A percentile compares a stretch with the other conserved stretches of the same genome.
These are phyloP conservation scores for Sporothrix inflata DNA, from an alignment of 2,329 filamentous ascomycete species.

Conservation along the genomic window DNA sequence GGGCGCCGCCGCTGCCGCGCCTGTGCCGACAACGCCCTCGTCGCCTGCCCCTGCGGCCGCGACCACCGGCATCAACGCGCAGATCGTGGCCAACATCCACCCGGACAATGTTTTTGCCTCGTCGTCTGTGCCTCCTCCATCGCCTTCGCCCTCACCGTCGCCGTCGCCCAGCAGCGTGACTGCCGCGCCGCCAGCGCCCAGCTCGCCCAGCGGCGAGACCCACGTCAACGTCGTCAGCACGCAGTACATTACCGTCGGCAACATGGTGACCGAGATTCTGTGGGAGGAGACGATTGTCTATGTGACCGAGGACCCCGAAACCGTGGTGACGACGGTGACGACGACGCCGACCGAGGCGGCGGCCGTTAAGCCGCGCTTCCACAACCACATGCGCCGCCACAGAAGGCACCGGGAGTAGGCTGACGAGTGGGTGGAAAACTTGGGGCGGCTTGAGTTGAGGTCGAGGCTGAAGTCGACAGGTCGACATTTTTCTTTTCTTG, in stretches of 20 bases:
- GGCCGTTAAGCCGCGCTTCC: slow-evolving; percentile 36
- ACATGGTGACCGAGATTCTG: slow-evolving; percentile 58
- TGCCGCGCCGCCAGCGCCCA: slow-evolving; percentile 36
- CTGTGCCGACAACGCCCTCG: slow-evolving; percentile 19
- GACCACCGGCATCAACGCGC: background rate
- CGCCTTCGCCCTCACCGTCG: slow-evolving; percentile 17
- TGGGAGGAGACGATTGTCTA: slow-evolving; percentile 61
- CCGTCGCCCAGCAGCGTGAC: slow-evolving; percentile 36
- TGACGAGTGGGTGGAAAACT: background rate
- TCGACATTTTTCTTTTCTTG: slow-evolving; percentile 14
- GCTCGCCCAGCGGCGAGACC: slow-evolving; percentile 21
- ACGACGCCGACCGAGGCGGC: slow-evolving; percentile 35
- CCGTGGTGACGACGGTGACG: slow-evolving; percentile 43
- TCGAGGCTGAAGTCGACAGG: slow-evolving; percentile 13
- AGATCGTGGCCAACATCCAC: background rate
- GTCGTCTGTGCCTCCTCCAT: background rate
- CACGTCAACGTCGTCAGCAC: slow-evolving; percentile 51
- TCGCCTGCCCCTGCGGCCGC: background rate
- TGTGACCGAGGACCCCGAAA: slow-evolving; percentile 49
- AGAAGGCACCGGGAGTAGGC: slow-evolving; percentile 11
- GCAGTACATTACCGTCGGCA: slow-evolving; percentile 55
- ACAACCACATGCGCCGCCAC: slow-evolving; percentile 46
- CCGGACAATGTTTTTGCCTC: background rate
- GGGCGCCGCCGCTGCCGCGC: slow-evolving; percentile 24
- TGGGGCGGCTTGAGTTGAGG: background rate